phyloP scores from a whole-genome alignment of 2,329 filamentous ascomycete species.

The Ophiobolus disseminans region DNA sequence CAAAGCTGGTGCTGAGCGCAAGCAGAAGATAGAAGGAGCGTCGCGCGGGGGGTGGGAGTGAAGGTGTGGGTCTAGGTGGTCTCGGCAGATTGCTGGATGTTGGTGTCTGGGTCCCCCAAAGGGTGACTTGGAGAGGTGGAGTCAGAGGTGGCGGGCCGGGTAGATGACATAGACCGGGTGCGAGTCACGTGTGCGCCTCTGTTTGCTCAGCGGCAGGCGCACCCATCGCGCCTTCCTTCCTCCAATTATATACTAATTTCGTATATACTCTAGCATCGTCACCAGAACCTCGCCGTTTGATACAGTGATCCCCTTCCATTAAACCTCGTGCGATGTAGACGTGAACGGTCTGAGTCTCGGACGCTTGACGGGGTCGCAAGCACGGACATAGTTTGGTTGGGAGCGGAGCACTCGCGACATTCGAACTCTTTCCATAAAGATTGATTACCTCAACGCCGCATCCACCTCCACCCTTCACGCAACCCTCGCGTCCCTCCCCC shows the following conservation, averaged over 20 bases:
- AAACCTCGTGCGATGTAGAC: too few relatives aligned
- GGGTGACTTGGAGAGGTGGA: constrained; percentile 15
- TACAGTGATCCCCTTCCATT: too few relatives aligned
- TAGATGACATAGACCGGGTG: not conserved
- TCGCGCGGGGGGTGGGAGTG: not conserved
- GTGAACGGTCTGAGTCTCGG: too few relatives aligned
- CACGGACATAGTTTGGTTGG: constrained; percentile 19
- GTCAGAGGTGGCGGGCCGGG: constrained; percentile 7
- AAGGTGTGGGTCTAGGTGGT: not conserved
- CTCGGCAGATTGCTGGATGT: constrained; percentile 1
- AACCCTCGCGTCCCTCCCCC: constrained; percentile 12
- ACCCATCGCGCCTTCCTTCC: too few relatives aligned
- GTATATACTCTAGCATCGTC: too few relatives aligned
- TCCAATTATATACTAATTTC: too few relatives aligned
- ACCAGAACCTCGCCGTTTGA: too few relatives aligned
- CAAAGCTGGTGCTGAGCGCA: too few relatives aligned
- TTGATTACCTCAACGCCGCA: constrained; percentile 7
- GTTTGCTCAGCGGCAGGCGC: too few relatives aligned
- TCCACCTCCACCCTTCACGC: constrained; percentile 12
- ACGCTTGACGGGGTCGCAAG: constrained; percentile 12
- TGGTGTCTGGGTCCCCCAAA: constrained; percentile 18
- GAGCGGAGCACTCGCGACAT: constrained; percentile 16
- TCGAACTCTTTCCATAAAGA: constrained; percentile 24
- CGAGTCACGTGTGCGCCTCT: constrained; percentile 5
- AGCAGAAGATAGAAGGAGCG: not conserved